Evolutionary conservation across 495 filamentous ascomycete species (phyloP).

Genomic region (Hypomontagnella monticulosa): DNA sequence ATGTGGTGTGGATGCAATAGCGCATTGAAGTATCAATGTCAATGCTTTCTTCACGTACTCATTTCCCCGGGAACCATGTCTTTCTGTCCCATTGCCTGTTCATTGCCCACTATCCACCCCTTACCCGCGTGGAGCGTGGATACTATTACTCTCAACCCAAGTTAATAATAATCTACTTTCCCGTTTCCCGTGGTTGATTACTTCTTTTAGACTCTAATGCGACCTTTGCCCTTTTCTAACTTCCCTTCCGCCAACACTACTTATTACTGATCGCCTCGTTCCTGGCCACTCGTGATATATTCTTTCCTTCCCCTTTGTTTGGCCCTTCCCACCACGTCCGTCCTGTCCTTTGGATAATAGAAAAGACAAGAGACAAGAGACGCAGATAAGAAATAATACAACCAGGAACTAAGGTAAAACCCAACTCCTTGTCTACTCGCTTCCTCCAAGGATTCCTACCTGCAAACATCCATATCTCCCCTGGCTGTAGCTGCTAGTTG

Average conservation of each 20-base stretch:
- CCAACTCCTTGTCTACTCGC: constrained; percentile 25
- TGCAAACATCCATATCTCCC: constrained; percentile 44
- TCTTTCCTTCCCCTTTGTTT: constrained; percentile 38
- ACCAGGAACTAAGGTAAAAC: constrained; percentile 21
- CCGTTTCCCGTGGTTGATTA: constrained; percentile 37
- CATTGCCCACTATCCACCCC: constrained; percentile 29
- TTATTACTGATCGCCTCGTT: constrained; percentile 44
- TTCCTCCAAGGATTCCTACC: constrained; percentile 42
- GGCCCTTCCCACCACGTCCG: constrained; percentile 27
- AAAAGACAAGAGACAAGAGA: constrained; percentile 6
- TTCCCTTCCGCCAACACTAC: constrained; percentile 32
- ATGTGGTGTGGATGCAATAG: constrained; percentile 47
- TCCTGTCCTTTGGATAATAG: background rate
- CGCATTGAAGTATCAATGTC: constrained; percentile 41
- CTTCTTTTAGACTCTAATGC: constrained; percentile 41
- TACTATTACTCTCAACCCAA: constrained; percentile 30
- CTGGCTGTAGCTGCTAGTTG: constrained; percentile 42
- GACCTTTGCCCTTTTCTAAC: constrained; percentile 34
- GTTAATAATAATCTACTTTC: constrained; percentile 47
- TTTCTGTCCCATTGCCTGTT: constrained; percentile 13
- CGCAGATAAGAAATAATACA: constrained; percentile 9
- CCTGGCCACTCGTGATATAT: constrained; percentile 40
- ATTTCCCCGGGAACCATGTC: constrained; percentile 47
- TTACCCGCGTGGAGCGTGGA: constrained; percentile 28
- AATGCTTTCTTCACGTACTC: constrained; percentile 34